Percentiles rank a stretch among this genome's conserved stretches.
These are phyloP conservation scores for Cerrena zonata DNA, from an alignment of 1,284 basidiomycete genomes.

Conservation along the genomic window DNA sequence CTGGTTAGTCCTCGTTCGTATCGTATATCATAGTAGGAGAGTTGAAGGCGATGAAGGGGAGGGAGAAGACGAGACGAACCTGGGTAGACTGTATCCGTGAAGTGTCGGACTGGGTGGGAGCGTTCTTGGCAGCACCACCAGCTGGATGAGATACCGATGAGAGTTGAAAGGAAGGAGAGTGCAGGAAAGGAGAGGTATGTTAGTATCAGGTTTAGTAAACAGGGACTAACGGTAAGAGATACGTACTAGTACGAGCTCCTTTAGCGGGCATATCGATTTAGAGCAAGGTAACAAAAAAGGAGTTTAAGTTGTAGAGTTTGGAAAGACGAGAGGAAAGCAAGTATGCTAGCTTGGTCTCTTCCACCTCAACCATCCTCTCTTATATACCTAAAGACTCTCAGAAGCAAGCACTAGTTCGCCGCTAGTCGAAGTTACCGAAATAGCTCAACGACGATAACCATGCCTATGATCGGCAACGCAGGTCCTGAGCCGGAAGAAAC, in stretches of 20 bases:
- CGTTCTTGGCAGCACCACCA: constrained; percentile 16
- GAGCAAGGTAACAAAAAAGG: not conserved
- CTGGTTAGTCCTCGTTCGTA: too few relatives aligned
- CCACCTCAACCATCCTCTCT: not conserved
- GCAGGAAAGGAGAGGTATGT: not conserved
- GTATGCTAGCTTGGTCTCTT: not conserved
- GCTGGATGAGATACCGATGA: constrained; percentile 10
- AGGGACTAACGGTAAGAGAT: not conserved
- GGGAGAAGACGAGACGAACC: constrained; percentile 16
- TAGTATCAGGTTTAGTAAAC: too few relatives aligned
- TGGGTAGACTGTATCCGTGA: constrained; percentile 30
- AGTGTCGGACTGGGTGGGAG: constrained; percentile 22
- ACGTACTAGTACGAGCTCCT: constrained; percentile 5
- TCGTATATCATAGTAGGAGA: too few relatives aligned
- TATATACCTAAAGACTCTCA: too few relatives aligned
- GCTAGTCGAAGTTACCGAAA: too few relatives aligned
- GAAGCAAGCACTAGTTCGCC: too few relatives aligned
- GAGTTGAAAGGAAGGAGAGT: not conserved
- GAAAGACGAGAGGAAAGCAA: not conserved
- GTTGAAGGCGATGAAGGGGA: too few relatives aligned
- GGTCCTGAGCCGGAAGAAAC: not conserved
- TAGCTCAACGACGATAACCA: too few relatives aligned
- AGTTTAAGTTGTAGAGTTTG: not conserved
- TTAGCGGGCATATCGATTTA: constrained; percentile 2
- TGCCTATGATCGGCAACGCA: not conserved